Evolutionary conservation across 2,329 filamentous ascomycete genomes (phyloP), one percentile per base, ranked within the genome.

Genomic region (Sporothrix sp.): DNA sequence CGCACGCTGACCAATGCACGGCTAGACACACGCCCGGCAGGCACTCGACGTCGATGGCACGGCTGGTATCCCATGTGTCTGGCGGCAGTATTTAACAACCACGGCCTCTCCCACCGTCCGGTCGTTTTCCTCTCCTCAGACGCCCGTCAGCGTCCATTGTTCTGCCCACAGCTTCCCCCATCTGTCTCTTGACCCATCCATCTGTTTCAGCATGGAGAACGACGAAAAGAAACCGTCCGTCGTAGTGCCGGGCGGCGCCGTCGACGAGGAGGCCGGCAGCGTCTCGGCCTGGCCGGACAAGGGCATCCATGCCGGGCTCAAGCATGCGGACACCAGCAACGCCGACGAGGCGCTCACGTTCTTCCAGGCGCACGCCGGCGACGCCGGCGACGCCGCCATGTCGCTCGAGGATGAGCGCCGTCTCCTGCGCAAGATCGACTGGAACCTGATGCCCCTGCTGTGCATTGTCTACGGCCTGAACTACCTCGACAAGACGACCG

Each of bases 401-500:
- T 69, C 63, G 3, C 61, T 65, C 6, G 67, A 69, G 44, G 65
- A 66, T 37, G 66, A 72, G 55, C 67, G 59, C 53, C 64, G 57
- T 37, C 58, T 73, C 33, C 55, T 72, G 51, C 61, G 66, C 46
- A 73, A 74, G 59, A 73, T 73, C 48, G 71, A 74, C 58, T 60
- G 60, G 53, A 64, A 71, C 53, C 51, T 74, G 35, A 71, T 73
- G 68, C 71, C 71, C 5, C 62, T 81, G 56, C 68, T 81, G 59
- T 81, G 76, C 52, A 58, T 76, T 27, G 68, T 80, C 4, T 81
- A 81, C 56, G 75, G 74, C 1, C 66, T 81, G 58, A 78, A 80
- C 56, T 81, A 71, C 59, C 64, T 81, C 7, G 75, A 68, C 53
- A 68, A 68, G 60, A 68, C 66, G 8, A 65, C 63, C 5, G 53